phyloP scores from a whole-genome alignment of 768 basidiomycete species.

The Rhizopogon sp. region DNA sequence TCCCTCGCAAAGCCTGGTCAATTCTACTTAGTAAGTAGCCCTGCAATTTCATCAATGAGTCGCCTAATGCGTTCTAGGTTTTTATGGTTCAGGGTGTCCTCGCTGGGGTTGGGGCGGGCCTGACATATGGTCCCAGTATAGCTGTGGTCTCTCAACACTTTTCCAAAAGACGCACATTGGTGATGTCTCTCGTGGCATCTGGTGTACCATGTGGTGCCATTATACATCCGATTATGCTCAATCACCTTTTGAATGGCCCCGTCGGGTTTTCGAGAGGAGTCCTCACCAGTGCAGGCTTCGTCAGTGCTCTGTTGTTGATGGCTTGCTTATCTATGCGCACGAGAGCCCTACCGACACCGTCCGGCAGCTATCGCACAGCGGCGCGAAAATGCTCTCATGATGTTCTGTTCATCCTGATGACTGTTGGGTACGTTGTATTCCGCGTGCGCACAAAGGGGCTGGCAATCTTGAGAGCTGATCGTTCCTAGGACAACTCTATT shows the following conservation, averaged over 20 bases:
- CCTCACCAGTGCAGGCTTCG: constrained; percentile 34
- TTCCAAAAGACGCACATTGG: constrained; percentile 31
- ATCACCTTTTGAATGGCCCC: constrained; percentile 34
- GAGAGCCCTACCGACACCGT: constrained; percentile 18
- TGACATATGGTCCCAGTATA: constrained; percentile 40
- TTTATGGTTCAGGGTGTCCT: constrained; percentile 41
- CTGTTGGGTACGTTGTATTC: constrained; percentile 13
- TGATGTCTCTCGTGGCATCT: constrained; percentile 41
- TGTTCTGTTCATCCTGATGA: constrained; percentile 19
- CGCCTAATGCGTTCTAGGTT: constrained; percentile 18
- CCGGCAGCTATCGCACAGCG: constrained; percentile 12
- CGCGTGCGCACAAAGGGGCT: neutral
- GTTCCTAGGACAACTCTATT: constrained; percentile 22
- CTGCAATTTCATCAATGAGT: neutral
- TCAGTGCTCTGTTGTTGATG: constrained; percentile 30
- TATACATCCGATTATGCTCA: constrained; percentile 60
- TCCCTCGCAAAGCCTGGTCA: constrained; percentile 32
- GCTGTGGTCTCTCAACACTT: constrained; percentile 43
- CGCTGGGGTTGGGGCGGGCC: constrained; percentile 36
- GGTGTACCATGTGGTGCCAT: constrained; percentile 51
- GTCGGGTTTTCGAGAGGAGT: constrained; percentile 42
- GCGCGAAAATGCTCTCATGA: constrained; percentile 18
- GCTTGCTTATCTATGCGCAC: constrained; percentile 35
- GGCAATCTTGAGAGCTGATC: neutral
- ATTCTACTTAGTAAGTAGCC: constrained; percentile 30